phyloP scores from a whole-genome alignment of 2,329 filamentous ascomycete species.

The Verticillium isaacii region DNA sequence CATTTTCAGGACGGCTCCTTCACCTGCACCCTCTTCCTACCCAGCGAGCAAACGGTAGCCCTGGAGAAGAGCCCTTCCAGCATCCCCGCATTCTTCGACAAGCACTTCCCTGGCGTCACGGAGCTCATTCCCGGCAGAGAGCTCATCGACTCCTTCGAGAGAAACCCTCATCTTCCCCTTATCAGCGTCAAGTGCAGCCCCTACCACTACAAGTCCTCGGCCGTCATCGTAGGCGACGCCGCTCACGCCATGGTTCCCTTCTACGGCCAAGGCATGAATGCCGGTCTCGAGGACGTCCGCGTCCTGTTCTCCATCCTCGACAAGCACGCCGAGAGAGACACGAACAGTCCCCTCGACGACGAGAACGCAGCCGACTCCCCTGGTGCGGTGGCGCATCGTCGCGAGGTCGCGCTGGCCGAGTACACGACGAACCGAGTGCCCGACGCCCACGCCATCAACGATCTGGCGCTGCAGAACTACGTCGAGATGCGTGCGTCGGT shows the following conservation, averaged over 20 bases:
- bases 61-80: constrained; percentile 59
- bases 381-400: constrained; percentile 53
- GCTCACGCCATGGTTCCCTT: constrained; percentile 98
- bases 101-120: constrained; percentile 82
- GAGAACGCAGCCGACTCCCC: constrained; percentile 33
- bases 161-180: constrained; percentile 85
- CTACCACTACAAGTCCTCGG: constrained; percentile 73
- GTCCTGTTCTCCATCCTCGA: constrained; percentile 82
- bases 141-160: constrained; percentile 68
- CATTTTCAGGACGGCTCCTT: constrained; percentile 72
- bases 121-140: constrained; percentile 62
- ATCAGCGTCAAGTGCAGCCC: constrained; percentile 92
- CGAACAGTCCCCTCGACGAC: constrained; percentile 32
- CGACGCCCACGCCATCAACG: constrained; percentile 87
- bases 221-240: constrained; percentile 85
- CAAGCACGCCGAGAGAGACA: constrained; percentile 47
- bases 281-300: constrained; percentile 88
- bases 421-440: constrained; percentile 71
- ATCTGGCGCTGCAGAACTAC: constrained; percentile 87
- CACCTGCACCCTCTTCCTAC: constrained; percentile 90
- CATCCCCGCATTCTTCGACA: constrained; percentile 70
- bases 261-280: constrained; percentile 97
- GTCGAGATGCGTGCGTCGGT: constrained; percentile 90
- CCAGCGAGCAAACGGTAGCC: constrained; percentile 60
- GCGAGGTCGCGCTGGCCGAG: constrained; percentile 66